These are phyloP conservation scores for Hypoxylon sp. DNA, from an alignment of 2,329 filamentous ascomycete genomes.

Conservation along the genomic window DNA sequence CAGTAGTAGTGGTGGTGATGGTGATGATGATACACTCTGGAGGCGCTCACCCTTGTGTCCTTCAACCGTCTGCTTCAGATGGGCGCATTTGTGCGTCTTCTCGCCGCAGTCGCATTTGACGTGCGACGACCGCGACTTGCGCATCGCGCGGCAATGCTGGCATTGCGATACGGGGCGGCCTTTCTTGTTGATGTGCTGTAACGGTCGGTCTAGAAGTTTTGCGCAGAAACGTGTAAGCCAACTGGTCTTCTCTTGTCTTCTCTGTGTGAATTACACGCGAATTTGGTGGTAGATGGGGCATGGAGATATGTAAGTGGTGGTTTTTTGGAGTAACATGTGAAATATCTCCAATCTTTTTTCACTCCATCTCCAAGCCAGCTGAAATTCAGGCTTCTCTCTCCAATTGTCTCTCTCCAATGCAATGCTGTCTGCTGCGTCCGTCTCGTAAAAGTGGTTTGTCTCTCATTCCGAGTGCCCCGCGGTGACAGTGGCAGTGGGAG, in stretches of 20 bases:
- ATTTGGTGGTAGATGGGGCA: slow-evolving; percentile 9
- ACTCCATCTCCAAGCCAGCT: slow-evolving; percentile 15
- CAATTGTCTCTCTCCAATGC: slow-evolving; percentile 1
- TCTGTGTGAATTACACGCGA: slow-evolving; percentile 8
- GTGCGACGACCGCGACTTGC: slow-evolving; percentile 95
- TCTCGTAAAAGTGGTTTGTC: slow-evolving; percentile 1
- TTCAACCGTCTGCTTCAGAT: slow-evolving; percentile 68
- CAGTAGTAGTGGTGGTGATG: neutral
- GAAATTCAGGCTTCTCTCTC: slow-evolving; percentile 13
- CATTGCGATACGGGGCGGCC: slow-evolving; percentile 98
- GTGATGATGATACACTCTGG: slow-evolving; percentile 2
- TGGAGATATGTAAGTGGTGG: slow-evolving; percentile 9
- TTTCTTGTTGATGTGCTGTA: slow-evolving; percentile 97
- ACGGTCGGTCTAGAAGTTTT: slow-evolving; percentile 78
- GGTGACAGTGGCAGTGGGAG: slow-evolving; percentile 23
- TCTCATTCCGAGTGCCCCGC: slow-evolving; percentile 33
- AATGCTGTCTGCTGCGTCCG: neutral
- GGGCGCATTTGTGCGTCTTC: slow-evolving; percentile 80
- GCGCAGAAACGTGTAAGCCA: slow-evolving; percentile 37
- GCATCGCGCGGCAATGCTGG: slow-evolving; percentile 93
- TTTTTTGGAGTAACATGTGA: slow-evolving; percentile 16
- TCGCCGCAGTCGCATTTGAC: slow-evolving; percentile 97
- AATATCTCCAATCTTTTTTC: slow-evolving; percentile 9
- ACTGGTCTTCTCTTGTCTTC: too few relatives aligned
- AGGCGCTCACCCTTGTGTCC: slow-evolving; percentile 68